Conservation (phyloP, 2,329 filamentous ascomycete species). For the Ambrosiella beaveri region DNA sequence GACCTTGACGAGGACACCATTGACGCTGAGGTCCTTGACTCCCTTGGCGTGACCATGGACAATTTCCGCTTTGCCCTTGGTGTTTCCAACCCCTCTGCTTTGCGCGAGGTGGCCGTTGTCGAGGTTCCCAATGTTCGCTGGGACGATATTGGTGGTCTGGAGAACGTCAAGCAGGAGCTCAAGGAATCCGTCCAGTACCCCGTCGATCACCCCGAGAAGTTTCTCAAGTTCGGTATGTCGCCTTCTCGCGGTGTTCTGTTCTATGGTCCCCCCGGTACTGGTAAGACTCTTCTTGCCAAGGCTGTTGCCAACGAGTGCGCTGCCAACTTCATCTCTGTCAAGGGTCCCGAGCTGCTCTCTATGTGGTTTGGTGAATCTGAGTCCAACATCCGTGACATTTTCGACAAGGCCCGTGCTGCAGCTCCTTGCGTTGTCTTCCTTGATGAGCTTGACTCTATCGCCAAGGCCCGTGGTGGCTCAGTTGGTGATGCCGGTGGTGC, state of each 20-base stretch:
- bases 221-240: conserved; percentile 98
- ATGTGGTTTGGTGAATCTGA: conserved; percentile 99
- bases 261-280: conserved; percentile 97
- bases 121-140: conserved; percentile 98
- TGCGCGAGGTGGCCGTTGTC: conserved; percentile 96
- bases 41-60: conserved; percentile 96
- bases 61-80: conserved; percentile 99
- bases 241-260: conserved; percentile 97
- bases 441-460: conserved; percentile 95
- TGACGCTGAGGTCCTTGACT: conserved; percentile 94
- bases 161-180: conserved; percentile 97
- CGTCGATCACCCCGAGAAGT: conserved; percentile 97
- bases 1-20: conserved; percentile 98
- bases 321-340: conserved; percentile 99
- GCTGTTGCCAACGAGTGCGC: conserved; percentile 98
- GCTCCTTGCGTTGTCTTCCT: conserved; percentile 98
- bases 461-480: conserved; percentile 96
- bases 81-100: conserved; percentile 94
- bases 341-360: conserved; percentile 92
- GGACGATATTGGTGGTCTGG: conserved; percentile 98
- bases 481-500: conserved; percentile 92
- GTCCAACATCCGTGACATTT: conserved; percentile 98
- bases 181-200: conserved; percentile 98
- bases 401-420: conserved; percentile 96
- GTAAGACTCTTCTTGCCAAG: conserved; percentile 99